These are phyloP conservation scores for Sutorius eximius DNA, from an alignment of 1,284 basidiomycete species.

Conservation along the genomic window DNA sequence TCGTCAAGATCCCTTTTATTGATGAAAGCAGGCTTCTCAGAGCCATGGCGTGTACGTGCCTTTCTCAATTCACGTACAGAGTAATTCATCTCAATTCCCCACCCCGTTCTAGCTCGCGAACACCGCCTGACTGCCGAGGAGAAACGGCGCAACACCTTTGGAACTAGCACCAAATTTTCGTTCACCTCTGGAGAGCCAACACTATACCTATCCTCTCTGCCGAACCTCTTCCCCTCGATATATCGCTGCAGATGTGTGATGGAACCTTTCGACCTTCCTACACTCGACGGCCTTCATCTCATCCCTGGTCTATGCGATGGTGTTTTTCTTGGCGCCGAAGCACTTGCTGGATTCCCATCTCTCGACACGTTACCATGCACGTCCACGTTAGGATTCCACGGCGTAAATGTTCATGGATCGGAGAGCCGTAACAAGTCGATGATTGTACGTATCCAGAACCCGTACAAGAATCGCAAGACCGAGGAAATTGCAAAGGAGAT, in stretches of 20 bases:
- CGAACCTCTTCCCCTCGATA: conserved; percentile 94
- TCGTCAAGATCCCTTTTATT: conserved; percentile 99
- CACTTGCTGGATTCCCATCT: conserved; percentile 95
- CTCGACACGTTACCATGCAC: conserved; percentile 86
- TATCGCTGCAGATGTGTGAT: conserved; percentile 77
- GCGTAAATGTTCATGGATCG: conserved; percentile 91
- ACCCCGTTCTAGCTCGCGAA: conserved; percentile 57
- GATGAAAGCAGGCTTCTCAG: conserved; percentile 78
- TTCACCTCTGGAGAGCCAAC: conserved; percentile 67
- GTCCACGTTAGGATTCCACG: conserved; percentile 78
- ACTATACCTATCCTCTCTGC: conserved; percentile 85
- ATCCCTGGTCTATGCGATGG: conserved; percentile 88
- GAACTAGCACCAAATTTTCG: conserved; percentile 78
- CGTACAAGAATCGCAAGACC: conserved; percentile 65
- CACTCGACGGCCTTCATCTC: conserved; percentile 83
- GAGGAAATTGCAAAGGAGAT: conserved; percentile 76
- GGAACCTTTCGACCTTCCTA: conserved; percentile 85
- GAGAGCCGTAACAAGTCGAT: conserved; percentile 93
- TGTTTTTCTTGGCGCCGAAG: conserved; percentile 82
- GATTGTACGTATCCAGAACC: conserved; percentile 83
- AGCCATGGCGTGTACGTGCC: conserved; percentile 70
- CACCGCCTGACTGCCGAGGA: conserved; percentile 81
- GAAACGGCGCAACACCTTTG: conserved; percentile 73
- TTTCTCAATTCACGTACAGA: conserved; percentile 23
- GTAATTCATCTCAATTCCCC: not conserved